Evolutionary conservation across 768 basidiomycete species (phyloP), one percentile per base, ranked within the genome.

Genomic region (Rhodotorula kratochvilovae): DNA sequence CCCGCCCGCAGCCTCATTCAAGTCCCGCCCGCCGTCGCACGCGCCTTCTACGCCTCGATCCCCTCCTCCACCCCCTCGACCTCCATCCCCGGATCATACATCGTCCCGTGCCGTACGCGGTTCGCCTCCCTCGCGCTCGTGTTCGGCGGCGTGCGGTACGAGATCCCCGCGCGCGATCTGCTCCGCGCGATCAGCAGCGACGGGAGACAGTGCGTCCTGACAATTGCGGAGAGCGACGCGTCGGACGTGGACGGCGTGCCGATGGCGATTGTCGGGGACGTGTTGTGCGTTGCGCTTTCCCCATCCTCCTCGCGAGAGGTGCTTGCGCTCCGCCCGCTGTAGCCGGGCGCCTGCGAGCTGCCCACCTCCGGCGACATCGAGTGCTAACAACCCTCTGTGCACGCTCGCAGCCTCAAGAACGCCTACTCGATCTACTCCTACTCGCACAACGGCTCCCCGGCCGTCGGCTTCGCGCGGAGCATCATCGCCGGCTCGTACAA

Each of bases 361-460:
- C n/a, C n/a, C n/a, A n/a, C n/a, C n/a, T n/a, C n/a, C n/a, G n/a
- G n/a, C n/a, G n/a, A n/a, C n/a, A n/a, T n/a, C n/a, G n/a, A n/a
- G n/a, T n/a, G n/a, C n/a, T n/a, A n/a, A n/a, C n/a, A n/a, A n/a
- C n/a, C n/a, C n/a, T n/a, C n/a, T n/a, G n/a, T n/a, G n/a, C n/a
- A n/a, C 19, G 11, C 48, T 2, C 17, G 29, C 51, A 63, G 61
- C 36, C 66, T 67, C 66, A 67, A 67, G 35, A 60, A 54, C 58
- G 58, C 59, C 58, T 72, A 72, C 63, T 46, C 61, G 2, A 29
- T 72, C 42, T 72, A 48, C 66, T 57, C 54, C 48, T 72, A 72
- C 61, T 67, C 70, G 31, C 36, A 63, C 48, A 46, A 54, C 51
- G 66, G 66, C 17, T 27, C 56, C 0, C 70, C 70, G 6, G 66